These are phyloP conservation scores for Endogone sp. DNA, from an alignment of 192 early-diverging fungal species.

Conservation along the genomic window DNA sequence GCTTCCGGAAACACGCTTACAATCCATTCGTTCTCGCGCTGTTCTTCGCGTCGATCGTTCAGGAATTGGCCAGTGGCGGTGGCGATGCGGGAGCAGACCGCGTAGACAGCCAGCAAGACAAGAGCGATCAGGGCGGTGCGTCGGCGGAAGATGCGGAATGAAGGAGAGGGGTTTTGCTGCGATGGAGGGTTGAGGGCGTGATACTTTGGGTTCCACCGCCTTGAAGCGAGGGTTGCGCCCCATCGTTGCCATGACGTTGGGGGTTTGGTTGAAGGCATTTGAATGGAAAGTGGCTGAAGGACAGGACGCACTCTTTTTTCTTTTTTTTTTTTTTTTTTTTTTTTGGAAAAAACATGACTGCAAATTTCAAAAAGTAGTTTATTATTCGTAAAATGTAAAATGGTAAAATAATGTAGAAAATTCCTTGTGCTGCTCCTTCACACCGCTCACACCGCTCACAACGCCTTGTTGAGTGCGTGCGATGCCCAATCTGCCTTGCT, in stretches of 20 bases:
- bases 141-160: not conserved
- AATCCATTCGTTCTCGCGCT: not conserved
- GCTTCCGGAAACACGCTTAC: not conserved
- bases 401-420: too few relatives aligned
- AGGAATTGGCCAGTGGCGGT: too few relatives aligned
- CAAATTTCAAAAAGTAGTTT: too few relatives aligned
- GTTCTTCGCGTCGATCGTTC: not conserved
- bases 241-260: not conserved
- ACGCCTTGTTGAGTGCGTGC: not conserved
- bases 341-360: too few relatives aligned
- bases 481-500: not conserved
- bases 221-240: not conserved
- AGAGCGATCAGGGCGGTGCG: not conserved
- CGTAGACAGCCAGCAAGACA: not conserved
- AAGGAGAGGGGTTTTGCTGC: not conserved
- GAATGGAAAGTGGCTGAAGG: not conserved
- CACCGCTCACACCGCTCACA: too few relatives aligned
- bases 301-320: too few relatives aligned
- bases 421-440: too few relatives aligned
- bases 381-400: too few relatives aligned
- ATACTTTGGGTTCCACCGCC: not conserved
- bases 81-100: not conserved
- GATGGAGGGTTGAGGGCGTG: not conserved
- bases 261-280: not conserved
- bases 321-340: too few relatives aligned